These are phyloP conservation scores for Acer saccharum DNA, from an alignment of 345 rosid species.

Conservation along the genomic window DNA sequence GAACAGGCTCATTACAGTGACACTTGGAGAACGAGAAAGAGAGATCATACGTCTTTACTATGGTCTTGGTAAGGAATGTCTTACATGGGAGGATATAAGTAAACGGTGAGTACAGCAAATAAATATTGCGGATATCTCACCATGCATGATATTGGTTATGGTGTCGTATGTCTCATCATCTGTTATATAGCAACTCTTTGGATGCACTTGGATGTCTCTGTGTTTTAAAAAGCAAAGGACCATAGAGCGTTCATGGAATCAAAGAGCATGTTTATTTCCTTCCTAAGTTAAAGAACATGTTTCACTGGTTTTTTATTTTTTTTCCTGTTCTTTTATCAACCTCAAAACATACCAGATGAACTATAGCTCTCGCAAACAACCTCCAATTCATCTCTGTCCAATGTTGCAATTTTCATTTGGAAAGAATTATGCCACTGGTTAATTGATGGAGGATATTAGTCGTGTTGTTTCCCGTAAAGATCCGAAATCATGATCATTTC, in stretches of 20 bases:
- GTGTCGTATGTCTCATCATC: background rate
- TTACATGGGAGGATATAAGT: conserved; percentile 98
- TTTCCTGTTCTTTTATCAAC: background rate
- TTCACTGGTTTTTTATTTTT: background rate
- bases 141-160: background rate
- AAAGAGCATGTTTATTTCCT: background rate
- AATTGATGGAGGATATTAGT: background rate
- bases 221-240: background rate
- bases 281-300: background rate
- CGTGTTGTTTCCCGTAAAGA: background rate
- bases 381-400: too few species aligned
- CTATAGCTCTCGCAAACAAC: background rate
- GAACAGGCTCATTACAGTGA: conserved; percentile 55
- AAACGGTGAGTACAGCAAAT: conserved; percentile 63
- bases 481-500: background rate
- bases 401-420: too few species aligned
- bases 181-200: background rate
- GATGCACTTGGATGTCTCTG: background rate
- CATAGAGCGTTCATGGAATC: background rate
- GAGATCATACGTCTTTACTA: conserved; percentile 86
- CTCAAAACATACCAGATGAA: background rate
- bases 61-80: conserved; percentile 76
- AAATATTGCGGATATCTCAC: background rate
- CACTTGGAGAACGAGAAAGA: conserved; percentile 72
- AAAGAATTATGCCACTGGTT: background rate